Percentiles rank a stretch among this genome's conserved stretches.
Conservation (phyloP, 306 rosid species). For the Vigna nakashimae region DNA sequence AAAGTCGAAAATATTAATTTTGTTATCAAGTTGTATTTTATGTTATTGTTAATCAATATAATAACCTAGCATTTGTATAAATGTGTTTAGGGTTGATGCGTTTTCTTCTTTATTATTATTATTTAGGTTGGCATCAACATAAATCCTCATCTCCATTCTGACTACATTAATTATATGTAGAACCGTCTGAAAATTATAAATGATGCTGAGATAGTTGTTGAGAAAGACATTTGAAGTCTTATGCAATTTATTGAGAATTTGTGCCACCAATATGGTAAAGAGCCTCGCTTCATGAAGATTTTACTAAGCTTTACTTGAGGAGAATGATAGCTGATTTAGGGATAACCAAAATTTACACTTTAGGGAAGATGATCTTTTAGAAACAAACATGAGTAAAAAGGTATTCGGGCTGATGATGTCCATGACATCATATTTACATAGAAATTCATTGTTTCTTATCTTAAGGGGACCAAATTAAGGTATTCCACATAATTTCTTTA, state of each 20-base stretch:
- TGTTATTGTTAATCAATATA: no score
- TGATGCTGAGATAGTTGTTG: constrained; percentile 84
- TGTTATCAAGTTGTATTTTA: no score
- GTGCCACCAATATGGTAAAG: constrained; percentile 88
- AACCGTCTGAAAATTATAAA: constrained; percentile 86
- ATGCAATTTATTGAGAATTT: constrained; percentile 89
- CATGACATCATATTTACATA: constrained; percentile 71
- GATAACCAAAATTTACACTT: constrained; percentile 67
- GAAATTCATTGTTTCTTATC: constrained; percentile 69
- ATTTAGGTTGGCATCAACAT: constrained; percentile 76
- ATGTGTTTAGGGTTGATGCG: constrained; percentile 24
- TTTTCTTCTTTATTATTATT: constrained; percentile 23
- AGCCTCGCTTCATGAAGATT: constrained; percentile 86
- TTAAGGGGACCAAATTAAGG: constrained; percentile 77
- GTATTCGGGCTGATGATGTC: constrained; percentile 83
- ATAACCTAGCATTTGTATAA: constrained; percentile 11
- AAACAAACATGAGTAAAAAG: constrained; percentile 74
- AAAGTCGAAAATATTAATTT: no score
- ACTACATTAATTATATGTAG: constrained; percentile 86
- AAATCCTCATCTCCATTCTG: constrained; percentile 87
- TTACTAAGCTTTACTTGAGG: constrained; percentile 81
- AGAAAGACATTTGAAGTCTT: constrained; percentile 80
- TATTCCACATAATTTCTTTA: constrained; percentile 38
- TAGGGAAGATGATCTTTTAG: constrained; percentile 76
- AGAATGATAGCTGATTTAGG: constrained; percentile 99